These are phyloP conservation scores for Alloteropsis angusta DNA, from an alignment of 202 grass and related monocot species.

Conservation along the genomic window DNA sequence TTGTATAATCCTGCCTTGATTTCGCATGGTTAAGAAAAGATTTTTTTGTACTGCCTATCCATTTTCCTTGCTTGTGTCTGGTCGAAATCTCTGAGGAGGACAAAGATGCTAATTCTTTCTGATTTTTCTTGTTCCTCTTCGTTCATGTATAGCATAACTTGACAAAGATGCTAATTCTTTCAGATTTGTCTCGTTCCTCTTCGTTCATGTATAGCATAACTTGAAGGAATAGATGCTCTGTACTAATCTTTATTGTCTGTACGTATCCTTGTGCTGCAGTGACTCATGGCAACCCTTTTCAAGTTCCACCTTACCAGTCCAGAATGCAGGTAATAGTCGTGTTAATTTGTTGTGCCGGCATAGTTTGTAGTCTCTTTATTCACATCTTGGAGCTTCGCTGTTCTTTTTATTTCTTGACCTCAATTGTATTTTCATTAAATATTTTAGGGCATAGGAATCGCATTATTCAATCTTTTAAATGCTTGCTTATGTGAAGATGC, in stretches of 20 bases:
- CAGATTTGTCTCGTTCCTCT: conserved; percentile 7
- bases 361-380: not conserved
- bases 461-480: conserved; percentile 5
- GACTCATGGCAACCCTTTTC: conserved; percentile 86
- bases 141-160: not conserved
- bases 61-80: not conserved
- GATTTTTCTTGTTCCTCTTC: not conserved
- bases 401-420: not conserved
- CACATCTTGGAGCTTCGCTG: not conserved
- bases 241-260: conserved; percentile 11
- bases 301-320: conserved; percentile 29
- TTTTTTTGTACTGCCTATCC: not conserved
- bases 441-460: not conserved
- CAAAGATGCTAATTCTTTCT: not conserved
- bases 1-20: not conserved
- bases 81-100: not conserved
- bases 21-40: not conserved
- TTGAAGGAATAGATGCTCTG: conserved; percentile 2
- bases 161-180: not conserved
- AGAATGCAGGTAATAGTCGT: conserved; percentile 52
- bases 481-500: not conserved
- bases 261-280: conserved; percentile 38
- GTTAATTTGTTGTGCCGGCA: not conserved
- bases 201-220: not conserved
- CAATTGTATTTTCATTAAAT: not conserved